These are phyloP conservation scores for Fusarium robinianum DNA, from an alignment of 2,329 filamentous ascomycete species.

Conservation along the genomic window DNA sequence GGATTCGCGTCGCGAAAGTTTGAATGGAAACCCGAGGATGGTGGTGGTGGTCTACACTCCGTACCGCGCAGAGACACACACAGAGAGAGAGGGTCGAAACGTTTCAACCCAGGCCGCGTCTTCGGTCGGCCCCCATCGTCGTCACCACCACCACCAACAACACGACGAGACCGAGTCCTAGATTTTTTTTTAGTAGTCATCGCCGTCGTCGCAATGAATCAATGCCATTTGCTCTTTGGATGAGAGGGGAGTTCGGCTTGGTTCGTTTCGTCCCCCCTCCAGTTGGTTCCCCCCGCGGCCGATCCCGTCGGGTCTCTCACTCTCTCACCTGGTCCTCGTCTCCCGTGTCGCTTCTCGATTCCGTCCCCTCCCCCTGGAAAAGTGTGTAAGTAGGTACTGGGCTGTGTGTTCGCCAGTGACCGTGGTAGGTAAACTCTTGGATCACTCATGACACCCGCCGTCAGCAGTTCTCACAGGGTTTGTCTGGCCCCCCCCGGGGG, in stretches of 20 bases:
- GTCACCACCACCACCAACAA: constrained; percentile 8
- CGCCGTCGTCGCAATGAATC: no score
- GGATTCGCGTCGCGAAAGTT: background rate
- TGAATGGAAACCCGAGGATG: constrained; percentile 11
- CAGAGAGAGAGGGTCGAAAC: background rate
- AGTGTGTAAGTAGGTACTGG: constrained; percentile 6
- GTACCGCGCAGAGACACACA: background rate
- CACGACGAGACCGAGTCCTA: constrained; percentile 20
- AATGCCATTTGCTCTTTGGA: no score
- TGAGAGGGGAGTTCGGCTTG: background rate
- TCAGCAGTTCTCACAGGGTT: background rate
- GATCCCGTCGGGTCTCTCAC: constrained; percentile 13
- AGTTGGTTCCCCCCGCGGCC: background rate
- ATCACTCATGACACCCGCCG: background rate
- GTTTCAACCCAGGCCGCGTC: constrained; percentile 34
- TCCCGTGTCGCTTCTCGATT: constrained; percentile 24
- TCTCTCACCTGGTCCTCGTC: constrained; percentile 19
- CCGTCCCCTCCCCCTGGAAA: constrained; percentile 9
- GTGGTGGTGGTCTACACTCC: background rate
- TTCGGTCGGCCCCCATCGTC: constrained; percentile 16
- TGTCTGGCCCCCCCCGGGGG: constrained; percentile 3
- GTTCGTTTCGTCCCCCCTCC: no score
- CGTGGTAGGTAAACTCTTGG: constrained; percentile 8
- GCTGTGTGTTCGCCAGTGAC: constrained; percentile 3
- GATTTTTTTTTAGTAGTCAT: constrained; percentile 9